A percentile compares a stretch with the other conserved stretches of the same genome.
phyloP scores from a whole-genome alignment of 2,329 filamentous ascomycete species.

The Aspergillus eucalypticola region DNA sequence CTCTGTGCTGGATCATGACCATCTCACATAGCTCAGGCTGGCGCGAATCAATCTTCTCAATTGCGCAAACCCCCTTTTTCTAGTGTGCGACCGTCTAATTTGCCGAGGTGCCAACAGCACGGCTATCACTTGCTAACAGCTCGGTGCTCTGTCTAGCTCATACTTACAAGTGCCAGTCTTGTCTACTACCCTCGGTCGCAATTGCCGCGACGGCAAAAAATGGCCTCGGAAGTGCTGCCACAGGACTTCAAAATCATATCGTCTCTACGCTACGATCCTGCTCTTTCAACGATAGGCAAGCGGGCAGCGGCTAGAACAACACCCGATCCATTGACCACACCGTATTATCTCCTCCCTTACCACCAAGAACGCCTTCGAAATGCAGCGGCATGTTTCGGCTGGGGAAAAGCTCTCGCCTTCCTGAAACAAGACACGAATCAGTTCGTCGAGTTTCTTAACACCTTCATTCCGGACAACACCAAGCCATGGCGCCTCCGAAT shows the following conservation, averaged over 20 bases:
- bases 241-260: constrained; percentile 65
- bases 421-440: constrained; percentile 32
- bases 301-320: constrained; percentile 35
- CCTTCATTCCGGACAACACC: constrained; percentile 33
- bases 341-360: constrained; percentile 76
- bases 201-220: constrained; percentile 16
- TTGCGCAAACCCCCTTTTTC: not conserved
- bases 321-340: constrained; percentile 50
- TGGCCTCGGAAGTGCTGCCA: constrained; percentile 13
- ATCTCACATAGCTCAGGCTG: not conserved
- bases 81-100: not conserved
- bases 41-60: not conserved
- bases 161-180: not conserved
- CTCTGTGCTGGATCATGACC: not conserved
- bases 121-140: not conserved
- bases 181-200: not conserved
- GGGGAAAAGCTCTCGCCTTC: constrained; percentile 37
- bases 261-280: constrained; percentile 69
- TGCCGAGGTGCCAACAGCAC: not conserved
- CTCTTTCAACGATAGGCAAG: constrained; percentile 45
- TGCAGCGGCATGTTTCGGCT: constrained; percentile 53
- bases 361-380: constrained; percentile 77
- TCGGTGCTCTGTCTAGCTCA: not conserved
- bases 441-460: constrained; percentile 31
- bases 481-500: constrained; percentile 43